Conservation (phyloP, 495 filamentous ascomycete genomes). For the Durotheca rogersii region DNA sequence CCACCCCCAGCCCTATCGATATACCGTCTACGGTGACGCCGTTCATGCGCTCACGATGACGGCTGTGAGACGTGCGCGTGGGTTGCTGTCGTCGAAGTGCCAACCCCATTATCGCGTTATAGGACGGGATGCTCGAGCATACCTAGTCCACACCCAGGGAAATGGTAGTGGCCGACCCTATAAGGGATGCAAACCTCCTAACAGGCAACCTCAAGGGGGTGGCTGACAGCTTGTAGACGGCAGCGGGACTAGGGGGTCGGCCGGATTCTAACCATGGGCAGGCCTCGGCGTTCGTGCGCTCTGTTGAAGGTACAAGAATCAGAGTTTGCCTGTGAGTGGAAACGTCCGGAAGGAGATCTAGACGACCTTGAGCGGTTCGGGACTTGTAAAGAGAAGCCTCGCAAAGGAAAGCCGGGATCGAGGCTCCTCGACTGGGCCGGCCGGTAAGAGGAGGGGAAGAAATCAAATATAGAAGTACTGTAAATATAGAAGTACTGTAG, state of each 20-base stretch:
- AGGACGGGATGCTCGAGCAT: background rate
- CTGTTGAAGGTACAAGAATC: background rate
- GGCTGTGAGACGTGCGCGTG: background rate
- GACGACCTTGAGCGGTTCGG: too few species aligned
- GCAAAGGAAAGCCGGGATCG: too few species aligned
- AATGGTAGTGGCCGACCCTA: conserved; percentile 11
- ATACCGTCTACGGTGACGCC: too few species aligned
- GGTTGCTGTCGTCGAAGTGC: background rate
- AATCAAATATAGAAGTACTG: too few species aligned
- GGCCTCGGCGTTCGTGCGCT: background rate
- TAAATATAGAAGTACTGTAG: too few species aligned
- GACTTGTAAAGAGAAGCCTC: too few species aligned
- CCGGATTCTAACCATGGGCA: background rate
- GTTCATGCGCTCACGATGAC: background rate
- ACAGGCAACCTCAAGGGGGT: background rate
- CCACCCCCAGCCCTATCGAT: background rate
- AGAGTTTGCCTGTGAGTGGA: too few species aligned
- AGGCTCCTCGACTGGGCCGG: too few species aligned
- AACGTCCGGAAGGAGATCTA: too few species aligned
- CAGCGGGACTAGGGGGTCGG: background rate
- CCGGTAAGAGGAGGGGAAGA: too few species aligned
- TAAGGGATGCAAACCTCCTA: too few species aligned
- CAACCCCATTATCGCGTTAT: background rate
- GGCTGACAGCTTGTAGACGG: background rate
- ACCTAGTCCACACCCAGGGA: conserved; percentile 8